phyloP scores from a whole-genome alignment of 768 basidiomycete genomes.

The Hericium rajendrae region DNA sequence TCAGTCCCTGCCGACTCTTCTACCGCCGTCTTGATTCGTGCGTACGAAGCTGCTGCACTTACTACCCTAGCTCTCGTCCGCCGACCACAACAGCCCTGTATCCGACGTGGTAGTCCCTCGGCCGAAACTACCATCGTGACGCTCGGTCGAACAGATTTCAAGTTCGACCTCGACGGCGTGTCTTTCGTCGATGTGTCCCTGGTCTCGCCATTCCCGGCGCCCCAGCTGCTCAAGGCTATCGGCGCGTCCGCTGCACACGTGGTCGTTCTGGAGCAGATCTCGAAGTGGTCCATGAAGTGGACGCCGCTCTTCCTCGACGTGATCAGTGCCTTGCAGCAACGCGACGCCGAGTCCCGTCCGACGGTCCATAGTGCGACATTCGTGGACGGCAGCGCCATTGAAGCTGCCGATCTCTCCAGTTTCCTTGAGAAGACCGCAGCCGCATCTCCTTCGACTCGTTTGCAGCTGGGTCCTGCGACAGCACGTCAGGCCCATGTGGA shows the following conservation, averaged over 20 bases:
- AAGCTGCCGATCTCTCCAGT: slow-evolving; percentile 36
- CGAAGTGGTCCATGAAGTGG: slow-evolving; percentile 75
- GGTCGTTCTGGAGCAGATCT: slow-evolving; percentile 75
- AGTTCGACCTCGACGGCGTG: slow-evolving; percentile 43
- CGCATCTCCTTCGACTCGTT: slow-evolving; percentile 29
- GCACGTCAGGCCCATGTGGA: slow-evolving; percentile 20
- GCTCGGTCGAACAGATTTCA: slow-evolving; percentile 44
- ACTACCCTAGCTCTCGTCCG: slow-evolving; percentile 55
- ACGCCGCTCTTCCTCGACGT: slow-evolving; percentile 81
- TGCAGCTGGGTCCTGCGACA: slow-evolving; percentile 38
- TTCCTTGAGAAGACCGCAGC: slow-evolving; percentile 37
- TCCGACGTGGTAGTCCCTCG: slow-evolving; percentile 38
- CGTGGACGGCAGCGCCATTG: slow-evolving; percentile 34
- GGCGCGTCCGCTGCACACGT: slow-evolving; percentile 56
- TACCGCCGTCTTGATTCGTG: slow-evolving; percentile 31
- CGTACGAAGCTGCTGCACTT: slow-evolving; percentile 61
- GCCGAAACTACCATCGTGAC: slow-evolving; percentile 64
- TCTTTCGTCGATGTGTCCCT: slow-evolving; percentile 58
- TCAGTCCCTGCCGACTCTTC: slow-evolving; percentile 15
- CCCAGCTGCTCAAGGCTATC: slow-evolving; percentile 46
- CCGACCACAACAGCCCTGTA: slow-evolving; percentile 50
- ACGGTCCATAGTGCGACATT: slow-evolving; percentile 55
- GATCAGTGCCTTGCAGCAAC: slow-evolving; percentile 59
- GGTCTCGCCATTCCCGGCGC: slow-evolving; percentile 55
- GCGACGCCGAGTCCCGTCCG: slow-evolving; percentile 38